A percentile compares a stretch with the other conserved stretches of the same genome.
phyloP scores from a whole-genome alignment of 2,329 filamentous ascomycete species.

The Eutypa lata region DNA sequence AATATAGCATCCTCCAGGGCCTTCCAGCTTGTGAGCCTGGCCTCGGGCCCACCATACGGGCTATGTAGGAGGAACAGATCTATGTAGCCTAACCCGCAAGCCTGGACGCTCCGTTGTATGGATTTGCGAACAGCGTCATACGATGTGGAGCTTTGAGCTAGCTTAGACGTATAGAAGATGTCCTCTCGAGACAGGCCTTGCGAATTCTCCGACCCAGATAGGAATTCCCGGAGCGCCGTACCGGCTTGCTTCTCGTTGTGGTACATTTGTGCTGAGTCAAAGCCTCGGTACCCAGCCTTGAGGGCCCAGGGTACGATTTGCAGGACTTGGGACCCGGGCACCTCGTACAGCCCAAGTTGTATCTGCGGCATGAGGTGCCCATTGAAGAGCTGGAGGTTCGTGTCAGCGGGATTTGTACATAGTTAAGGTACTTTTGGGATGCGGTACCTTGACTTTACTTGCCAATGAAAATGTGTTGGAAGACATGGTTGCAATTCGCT shows the following conservation, averaged over 20 bases:
- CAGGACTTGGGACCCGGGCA: slow-evolving; percentile 58
- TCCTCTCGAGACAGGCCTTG: slow-evolving; percentile 60
- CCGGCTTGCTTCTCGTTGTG: slow-evolving; percentile 71
- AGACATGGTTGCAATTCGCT: slow-evolving; percentile 9
- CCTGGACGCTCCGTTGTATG: slow-evolving; percentile 62
- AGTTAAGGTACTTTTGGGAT: not conserved
- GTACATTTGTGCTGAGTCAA: slow-evolving; percentile 55
- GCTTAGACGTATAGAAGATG: slow-evolving; percentile 78
- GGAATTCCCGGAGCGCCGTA: slow-evolving; percentile 57
- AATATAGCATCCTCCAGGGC: slow-evolving; percentile 74
- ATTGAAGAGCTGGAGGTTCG: slow-evolving; percentile 53
- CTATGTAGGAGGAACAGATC: slow-evolving; percentile 79
- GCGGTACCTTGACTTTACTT: slow-evolving; percentile 25
- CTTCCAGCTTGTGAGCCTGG: slow-evolving; percentile 69
- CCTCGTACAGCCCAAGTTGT: slow-evolving; percentile 73
- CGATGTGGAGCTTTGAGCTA: slow-evolving; percentile 60
- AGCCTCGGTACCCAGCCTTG: slow-evolving; percentile 47
- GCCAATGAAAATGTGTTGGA: slow-evolving; percentile 20
- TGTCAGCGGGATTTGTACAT: not conserved
- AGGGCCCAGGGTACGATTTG: slow-evolving; percentile 57
- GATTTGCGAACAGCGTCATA: slow-evolving; percentile 67
- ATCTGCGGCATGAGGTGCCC: slow-evolving; percentile 66
- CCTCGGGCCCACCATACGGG: slow-evolving; percentile 69
- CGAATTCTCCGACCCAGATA: slow-evolving; percentile 44
- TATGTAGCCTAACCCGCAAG: slow-evolving; percentile 68